Evolutionary conservation across 306 rosid genomes (phyloP).

Genomic region (Vicia villosa): DNA sequence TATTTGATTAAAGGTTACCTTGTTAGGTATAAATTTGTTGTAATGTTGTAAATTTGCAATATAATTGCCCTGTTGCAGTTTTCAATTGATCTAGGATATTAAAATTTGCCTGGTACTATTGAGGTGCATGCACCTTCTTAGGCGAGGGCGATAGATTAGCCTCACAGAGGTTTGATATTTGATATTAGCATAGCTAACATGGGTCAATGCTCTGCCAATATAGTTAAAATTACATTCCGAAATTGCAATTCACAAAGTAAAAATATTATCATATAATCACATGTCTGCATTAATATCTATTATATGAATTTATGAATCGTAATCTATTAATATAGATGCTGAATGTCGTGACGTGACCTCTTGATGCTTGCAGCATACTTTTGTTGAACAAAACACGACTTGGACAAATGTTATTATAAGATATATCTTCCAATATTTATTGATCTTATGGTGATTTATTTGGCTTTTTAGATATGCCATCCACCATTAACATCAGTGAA

Average conservation of each 20-base stretch:
- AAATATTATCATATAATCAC: neutral
- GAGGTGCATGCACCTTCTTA: neutral
- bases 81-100: neutral
- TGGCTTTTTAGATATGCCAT: constrained; percentile 51
- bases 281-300: neutral
- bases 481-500: constrained; percentile 72
- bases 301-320: neutral
- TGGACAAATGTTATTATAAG: neutral
- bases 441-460: constrained; percentile 27
- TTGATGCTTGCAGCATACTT: neutral
- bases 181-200: neutral
- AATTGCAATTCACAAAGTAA: constrained; percentile 10
- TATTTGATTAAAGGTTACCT: neutral
- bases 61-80: neutral
- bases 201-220: neutral
- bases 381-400: constrained; percentile 18
- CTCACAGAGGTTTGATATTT: neutral
- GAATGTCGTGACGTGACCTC: constrained; percentile 13
- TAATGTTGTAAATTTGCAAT: neutral
- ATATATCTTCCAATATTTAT: constrained; percentile 9
- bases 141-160: neutral
- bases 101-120: neutral
- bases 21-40: constrained; percentile 1
- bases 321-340: neutral
- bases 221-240: neutral